Evolutionary conservation across 2,329 filamentous ascomycete species (phyloP).

Genomic region (Mollisiaceae sp.): DNA sequence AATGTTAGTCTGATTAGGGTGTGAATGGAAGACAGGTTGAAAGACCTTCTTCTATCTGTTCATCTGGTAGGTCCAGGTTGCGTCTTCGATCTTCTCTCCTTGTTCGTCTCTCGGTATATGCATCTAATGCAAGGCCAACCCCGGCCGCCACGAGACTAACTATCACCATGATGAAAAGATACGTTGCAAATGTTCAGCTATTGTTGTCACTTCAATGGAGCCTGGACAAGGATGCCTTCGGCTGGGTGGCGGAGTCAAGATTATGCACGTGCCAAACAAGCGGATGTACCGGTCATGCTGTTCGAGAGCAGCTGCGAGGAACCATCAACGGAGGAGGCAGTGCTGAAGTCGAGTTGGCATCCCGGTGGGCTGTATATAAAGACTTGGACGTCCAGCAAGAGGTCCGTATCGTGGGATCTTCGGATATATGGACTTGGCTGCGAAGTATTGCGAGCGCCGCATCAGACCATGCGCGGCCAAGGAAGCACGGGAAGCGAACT

Average conservation of each 20-base stretch:
- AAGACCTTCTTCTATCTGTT: not conserved
- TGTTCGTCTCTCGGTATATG: constrained; percentile 1
- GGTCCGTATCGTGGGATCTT: not conserved
- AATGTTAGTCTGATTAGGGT: not conserved
- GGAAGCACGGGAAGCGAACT: not conserved
- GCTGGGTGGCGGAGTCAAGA: not conserved
- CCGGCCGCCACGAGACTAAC: constrained; percentile 15
- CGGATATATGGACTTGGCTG: constrained; percentile 1
- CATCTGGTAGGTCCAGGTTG: not conserved
- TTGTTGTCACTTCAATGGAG: not conserved
- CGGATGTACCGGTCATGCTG: not conserved
- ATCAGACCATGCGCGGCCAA: not conserved
- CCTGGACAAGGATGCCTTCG: not conserved
- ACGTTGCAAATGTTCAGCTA: not conserved
- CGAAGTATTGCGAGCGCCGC: not conserved
- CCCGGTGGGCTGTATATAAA: not conserved
- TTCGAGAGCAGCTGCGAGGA: not conserved
- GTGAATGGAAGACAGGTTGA: not conserved
- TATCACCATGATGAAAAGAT: constrained; percentile 15
- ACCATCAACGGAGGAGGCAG: not conserved
- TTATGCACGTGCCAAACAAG: not conserved
- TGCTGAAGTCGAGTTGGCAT: not conserved
- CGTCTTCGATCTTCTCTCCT: constrained; percentile 2
- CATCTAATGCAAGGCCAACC: constrained; percentile 18
- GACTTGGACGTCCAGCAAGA: not conserved